Evolutionary conservation across 140 eudicot species (phyloP).

Genomic region (Erigeron philadelphicus): DNA sequence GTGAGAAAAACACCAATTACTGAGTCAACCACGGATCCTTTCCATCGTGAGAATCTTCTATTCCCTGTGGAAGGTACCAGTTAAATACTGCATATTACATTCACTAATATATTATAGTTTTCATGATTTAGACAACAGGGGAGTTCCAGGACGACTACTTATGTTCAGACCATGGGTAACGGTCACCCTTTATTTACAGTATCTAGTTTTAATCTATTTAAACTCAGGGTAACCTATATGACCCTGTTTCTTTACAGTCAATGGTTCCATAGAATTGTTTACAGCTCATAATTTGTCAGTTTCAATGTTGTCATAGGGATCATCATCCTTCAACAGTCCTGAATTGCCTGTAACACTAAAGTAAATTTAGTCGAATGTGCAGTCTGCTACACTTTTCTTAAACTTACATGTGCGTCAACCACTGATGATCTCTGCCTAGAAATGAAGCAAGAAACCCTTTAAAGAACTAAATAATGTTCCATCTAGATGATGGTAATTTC

Average conservation of each 20-base stretch:
- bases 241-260: background rate
- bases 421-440: too few species aligned
- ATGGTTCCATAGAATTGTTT: background rate
- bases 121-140: background rate
- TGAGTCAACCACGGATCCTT: constrained; percentile 94
- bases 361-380: too few species aligned
- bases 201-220: background rate
- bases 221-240: background rate
- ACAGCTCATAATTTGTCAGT: too few species aligned
- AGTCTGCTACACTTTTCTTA: too few species aligned
- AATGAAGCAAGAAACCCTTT: too few species aligned
- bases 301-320: too few species aligned
- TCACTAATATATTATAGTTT: background rate
- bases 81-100: background rate
- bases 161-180: background rate
- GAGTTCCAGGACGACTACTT: background rate
- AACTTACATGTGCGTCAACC: too few species aligned
- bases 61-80: constrained; percentile 45
- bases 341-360: too few species aligned
- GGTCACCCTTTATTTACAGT: background rate
- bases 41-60: constrained; percentile 78
- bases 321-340: too few species aligned
- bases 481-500: too few species aligned
- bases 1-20: constrained; percentile 93
- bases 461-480: too few species aligned